These are phyloP conservation scores for Baudoinia panamericana DNA, from an alignment of 495 filamentous ascomycete genomes.

Conservation along the genomic window DNA sequence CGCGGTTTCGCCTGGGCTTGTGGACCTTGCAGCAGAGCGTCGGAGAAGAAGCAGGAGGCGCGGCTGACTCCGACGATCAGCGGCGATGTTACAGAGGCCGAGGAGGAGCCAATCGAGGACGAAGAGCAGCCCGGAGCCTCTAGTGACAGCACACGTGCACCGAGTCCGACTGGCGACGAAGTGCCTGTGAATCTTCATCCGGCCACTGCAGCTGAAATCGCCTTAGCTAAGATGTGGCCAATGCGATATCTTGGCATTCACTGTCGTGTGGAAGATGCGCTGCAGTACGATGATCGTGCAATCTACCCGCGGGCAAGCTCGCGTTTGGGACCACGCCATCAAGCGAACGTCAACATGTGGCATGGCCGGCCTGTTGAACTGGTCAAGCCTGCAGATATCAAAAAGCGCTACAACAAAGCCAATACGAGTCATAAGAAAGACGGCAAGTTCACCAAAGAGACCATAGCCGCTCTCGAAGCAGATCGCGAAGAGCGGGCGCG, in stretches of 20 bases:
- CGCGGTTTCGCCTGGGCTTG: conserved; percentile 98
- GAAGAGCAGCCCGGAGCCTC: conserved; percentile 59
- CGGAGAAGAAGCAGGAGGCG: conserved; percentile 84
- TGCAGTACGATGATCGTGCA: conserved; percentile 87
- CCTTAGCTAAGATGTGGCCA: conserved; percentile 87
- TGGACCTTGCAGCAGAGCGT: conserved; percentile 83
- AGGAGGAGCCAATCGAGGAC: conserved; percentile 59
- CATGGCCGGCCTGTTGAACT: conserved; percentile 72
- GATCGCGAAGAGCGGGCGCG: conserved; percentile 64
- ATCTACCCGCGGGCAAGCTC: conserved; percentile 95
- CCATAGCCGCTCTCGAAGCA: conserved; percentile 62
- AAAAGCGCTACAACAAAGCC: conserved; percentile 56
- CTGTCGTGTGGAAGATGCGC: conserved; percentile 86
- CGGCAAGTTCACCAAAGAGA: conserved; percentile 63
- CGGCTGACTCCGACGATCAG: conserved; percentile 63
- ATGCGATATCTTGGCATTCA: conserved; percentile 94
- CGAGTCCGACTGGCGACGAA: conserved; percentile 35
- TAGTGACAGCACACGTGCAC: conserved; percentile 23
- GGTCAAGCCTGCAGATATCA: conserved; percentile 75
- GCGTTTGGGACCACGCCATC: conserved; percentile 78
- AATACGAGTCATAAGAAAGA: conserved; percentile 51
- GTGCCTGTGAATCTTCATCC: conserved; percentile 44
- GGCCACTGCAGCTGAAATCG: conserved; percentile 78
- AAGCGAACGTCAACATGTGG: conserved; percentile 77
- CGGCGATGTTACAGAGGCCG: conserved; percentile 45